Percentiles rank a stretch among this genome's conserved stretches.
Evolutionary conservation across 2,329 filamentous ascomycete species (phyloP).

Genomic region (Ascochyta clinopodiicola): DNA sequence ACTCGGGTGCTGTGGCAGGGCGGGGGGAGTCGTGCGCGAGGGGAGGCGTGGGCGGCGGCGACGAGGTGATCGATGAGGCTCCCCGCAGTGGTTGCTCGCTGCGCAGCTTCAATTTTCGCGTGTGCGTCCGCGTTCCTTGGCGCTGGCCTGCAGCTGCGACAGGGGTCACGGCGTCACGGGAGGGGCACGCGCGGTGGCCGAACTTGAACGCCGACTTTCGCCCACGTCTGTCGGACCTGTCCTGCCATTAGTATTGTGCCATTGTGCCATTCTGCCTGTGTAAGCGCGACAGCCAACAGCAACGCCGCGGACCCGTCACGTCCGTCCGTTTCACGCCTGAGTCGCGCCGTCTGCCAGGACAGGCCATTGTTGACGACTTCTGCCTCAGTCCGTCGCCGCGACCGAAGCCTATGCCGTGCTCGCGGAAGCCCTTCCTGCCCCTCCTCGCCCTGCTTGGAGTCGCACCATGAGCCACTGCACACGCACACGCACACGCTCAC

Average conservation of each 20-base stretch:
- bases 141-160: background rate
- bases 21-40: conserved; percentile 4
- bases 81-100: conserved; percentile 20
- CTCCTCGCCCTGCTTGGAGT: background rate
- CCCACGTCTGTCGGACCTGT: too few relatives aligned
- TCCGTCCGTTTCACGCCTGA: background rate
- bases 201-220: background rate
- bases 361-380: background rate
- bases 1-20: conserved; percentile 14
- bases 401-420: conserved; percentile 10
- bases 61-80: conserved; percentile 20
- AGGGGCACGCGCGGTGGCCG: background rate
- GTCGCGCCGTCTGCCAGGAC: background rate
- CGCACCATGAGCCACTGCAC: conserved; percentile 2
- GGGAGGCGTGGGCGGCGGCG: conserved; percentile 1
- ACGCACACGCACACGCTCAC: too few relatives aligned
- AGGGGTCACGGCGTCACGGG: background rate
- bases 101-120: conserved; percentile 8
- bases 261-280: too few relatives aligned
- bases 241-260: too few relatives aligned
- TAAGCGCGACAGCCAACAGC: background rate
- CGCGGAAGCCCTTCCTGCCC: conserved; percentile 9
- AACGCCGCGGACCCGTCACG: conserved; percentile 1
- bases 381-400: background rate
- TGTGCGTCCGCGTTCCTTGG: conserved; percentile 19